A percentile compares a stretch with the other conserved stretches of the same genome.
Conservation (phyloP, 352 stramenopile genomes). For the Globisporangium echinulatum region DNA sequence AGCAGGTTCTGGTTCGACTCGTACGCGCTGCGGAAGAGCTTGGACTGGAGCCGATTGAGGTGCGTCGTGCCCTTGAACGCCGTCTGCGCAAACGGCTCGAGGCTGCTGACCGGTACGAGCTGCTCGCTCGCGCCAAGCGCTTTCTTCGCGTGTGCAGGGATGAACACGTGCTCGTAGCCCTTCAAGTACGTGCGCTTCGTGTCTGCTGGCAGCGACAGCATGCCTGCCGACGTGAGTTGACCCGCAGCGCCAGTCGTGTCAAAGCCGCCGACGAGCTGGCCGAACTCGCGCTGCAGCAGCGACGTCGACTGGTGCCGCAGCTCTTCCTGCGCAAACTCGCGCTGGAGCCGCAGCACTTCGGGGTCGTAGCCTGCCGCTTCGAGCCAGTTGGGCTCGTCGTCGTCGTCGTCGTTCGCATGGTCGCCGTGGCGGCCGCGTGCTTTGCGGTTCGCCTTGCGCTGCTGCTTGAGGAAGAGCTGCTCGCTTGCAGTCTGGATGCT, state of each 20-base stretch:
- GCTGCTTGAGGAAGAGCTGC: slow-evolving; percentile 52
- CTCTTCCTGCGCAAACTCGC: slow-evolving; percentile 66
- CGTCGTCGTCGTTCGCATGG: slow-evolving; percentile 18
- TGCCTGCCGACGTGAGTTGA: slow-evolving; percentile 50
- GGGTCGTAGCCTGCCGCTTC: slow-evolving; percentile 73
- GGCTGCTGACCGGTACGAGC: slow-evolving; percentile 52
- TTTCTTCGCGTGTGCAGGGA: slow-evolving; percentile 64
- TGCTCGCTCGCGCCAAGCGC: slow-evolving; percentile 43
- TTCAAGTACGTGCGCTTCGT: slow-evolving; percentile 77
- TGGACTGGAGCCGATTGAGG: slow-evolving; percentile 98
- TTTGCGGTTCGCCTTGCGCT: slow-evolving; percentile 42
- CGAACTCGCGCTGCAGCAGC: slow-evolving; percentile 71
- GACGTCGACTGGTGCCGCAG: slow-evolving; percentile 54
- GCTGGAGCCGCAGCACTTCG: slow-evolving; percentile 66
- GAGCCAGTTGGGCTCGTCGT: slow-evolving; percentile 58
- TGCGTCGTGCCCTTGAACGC: slow-evolving; percentile 66
- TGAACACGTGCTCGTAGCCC: slow-evolving; percentile 80
- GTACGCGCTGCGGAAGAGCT: slow-evolving; percentile 96
- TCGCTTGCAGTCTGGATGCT: slow-evolving; percentile 65
- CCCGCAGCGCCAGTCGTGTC: slow-evolving; percentile 59
- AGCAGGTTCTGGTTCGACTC: slow-evolving; percentile 96
- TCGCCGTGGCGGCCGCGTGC: slow-evolving; percentile 11
- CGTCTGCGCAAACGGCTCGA: slow-evolving; percentile 73
- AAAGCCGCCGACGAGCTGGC: slow-evolving; percentile 57
- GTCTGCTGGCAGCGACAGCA: slow-evolving; percentile 41